Conservation (phyloP, 2,329 filamentous ascomycete species). For the Coniochaeta prunicola region DNA sequence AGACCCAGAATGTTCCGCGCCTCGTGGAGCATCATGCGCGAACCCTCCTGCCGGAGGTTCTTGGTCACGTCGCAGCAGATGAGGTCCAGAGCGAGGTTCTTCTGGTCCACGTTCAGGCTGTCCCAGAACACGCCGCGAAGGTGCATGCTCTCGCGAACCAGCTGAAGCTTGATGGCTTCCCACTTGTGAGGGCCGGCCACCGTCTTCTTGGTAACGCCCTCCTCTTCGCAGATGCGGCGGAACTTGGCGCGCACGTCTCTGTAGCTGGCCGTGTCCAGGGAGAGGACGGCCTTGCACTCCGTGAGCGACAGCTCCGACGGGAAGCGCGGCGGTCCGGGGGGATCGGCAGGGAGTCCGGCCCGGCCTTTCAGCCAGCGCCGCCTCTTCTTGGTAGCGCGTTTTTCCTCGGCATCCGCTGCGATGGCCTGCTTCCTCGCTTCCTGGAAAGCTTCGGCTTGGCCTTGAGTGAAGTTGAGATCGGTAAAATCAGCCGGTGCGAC, state of each 20-base stretch:
- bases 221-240: constrained; percentile 60
- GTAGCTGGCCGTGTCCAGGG: constrained; percentile 57
- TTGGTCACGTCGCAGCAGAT: constrained; percentile 80
- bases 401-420: constrained; percentile 53
- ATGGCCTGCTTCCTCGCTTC: constrained; percentile 46
- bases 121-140: constrained; percentile 57
- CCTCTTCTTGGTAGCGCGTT: constrained; percentile 57
- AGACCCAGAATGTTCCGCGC: constrained; percentile 55
- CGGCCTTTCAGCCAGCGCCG: constrained; percentile 62
- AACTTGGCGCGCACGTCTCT: constrained; percentile 59
- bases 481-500: not conserved
- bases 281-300: constrained; percentile 65
- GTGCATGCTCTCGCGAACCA: constrained; percentile 58
- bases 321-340: constrained; percentile 63
- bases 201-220: constrained; percentile 68
- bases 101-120: constrained; percentile 51
- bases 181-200: constrained; percentile 65
- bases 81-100: constrained; percentile 65
- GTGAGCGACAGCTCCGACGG: constrained; percentile 78
- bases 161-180: constrained; percentile 60
- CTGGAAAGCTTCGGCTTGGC: constrained; percentile 22
- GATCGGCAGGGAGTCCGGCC: constrained; percentile 60
- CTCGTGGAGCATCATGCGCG: constrained; percentile 64
- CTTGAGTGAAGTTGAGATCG: not conserved
- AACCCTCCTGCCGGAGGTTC: constrained; percentile 58